These are phyloP conservation scores for Mycocentrospora acerina DNA, from an alignment of 2,329 filamentous ascomycete species.

Conservation along the genomic window DNA sequence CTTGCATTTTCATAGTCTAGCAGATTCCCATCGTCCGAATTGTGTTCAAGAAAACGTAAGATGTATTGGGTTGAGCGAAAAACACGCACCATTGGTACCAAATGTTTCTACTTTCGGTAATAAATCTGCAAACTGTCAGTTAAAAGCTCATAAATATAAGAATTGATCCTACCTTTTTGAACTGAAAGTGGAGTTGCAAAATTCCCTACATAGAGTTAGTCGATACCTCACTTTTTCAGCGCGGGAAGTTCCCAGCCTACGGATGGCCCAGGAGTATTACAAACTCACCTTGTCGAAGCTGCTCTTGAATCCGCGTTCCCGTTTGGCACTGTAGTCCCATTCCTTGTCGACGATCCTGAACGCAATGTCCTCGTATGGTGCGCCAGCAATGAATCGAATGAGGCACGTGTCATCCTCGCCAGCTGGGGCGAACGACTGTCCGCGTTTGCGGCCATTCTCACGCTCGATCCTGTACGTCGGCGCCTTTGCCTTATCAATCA, in stretches of 20 bases:
- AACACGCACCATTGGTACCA: no score
- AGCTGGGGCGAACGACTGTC: conserved; percentile 88
- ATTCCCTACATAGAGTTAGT: conserved; percentile 67
- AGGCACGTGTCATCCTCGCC: conserved; percentile 97
- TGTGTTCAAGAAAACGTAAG: neutral
- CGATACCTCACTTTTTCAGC: conserved; percentile 1
- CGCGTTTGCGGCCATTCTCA: conserved; percentile 83
- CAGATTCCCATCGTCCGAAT: neutral
- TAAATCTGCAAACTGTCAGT: conserved; percentile 45
- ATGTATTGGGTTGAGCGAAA: neutral
- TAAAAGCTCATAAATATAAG: neutral
- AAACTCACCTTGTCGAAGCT: conserved; percentile 92
- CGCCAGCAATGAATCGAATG: conserved; percentile 91
- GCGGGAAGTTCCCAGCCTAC: neutral
- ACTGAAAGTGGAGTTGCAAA: conserved; percentile 94
- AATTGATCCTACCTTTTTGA: conserved; percentile 78
- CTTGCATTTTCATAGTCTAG: no score
- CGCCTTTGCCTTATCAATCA: conserved; percentile 91
- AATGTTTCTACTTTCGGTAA: conserved; percentile 46
- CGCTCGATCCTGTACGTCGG: conserved; percentile 96
- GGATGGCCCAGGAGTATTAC: neutral
- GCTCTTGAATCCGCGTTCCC: conserved; percentile 90
- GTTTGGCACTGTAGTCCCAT: conserved; percentile 97
- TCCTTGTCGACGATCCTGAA: conserved; percentile 98
- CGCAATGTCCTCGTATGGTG: conserved; percentile 94